These are phyloP conservation scores for Russula earlei DNA, from an alignment of 768 basidiomycete genomes.

Conservation along the genomic window DNA sequence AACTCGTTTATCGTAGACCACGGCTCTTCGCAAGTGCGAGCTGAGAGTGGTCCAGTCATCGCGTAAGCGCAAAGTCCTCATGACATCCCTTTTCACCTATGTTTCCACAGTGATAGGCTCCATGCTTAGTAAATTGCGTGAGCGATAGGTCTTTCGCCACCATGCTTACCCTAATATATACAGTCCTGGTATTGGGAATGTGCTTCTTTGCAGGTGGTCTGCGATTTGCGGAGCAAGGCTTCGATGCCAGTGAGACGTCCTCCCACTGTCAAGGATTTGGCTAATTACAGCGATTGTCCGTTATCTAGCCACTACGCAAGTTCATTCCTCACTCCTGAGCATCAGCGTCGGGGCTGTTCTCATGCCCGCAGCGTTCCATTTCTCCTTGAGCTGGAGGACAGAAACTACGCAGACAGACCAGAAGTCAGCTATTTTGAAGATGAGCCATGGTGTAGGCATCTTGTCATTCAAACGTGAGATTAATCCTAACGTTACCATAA, in stretches of 20 bases:
- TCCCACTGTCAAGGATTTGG: background rate
- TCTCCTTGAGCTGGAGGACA: conserved; percentile 36
- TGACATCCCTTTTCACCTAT: conserved; percentile 4
- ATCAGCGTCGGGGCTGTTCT: conserved; percentile 75
- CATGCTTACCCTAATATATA: conserved; percentile 4
- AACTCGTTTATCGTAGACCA: conserved; percentile 39
- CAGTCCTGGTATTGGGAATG: conserved; percentile 78
- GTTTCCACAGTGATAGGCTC: conserved; percentile 60
- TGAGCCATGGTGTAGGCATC: conserved; percentile 64
- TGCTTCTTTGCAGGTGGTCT: conserved; percentile 79
- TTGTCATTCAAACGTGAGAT: background rate
- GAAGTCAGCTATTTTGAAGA: conserved; percentile 44
- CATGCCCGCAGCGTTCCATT: conserved; percentile 68
- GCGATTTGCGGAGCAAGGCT: conserved; percentile 70
- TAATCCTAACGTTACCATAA: background rate
- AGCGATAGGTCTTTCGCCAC: conserved; percentile 20
- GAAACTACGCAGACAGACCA: conserved; percentile 25
- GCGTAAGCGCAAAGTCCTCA: conserved; percentile 34
- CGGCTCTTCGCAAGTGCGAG: conserved; percentile 76
- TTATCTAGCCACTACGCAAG: conserved; percentile 51
- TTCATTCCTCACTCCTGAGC: conserved; percentile 64
- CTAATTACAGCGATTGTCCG: background rate
- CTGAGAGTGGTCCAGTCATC: conserved; percentile 73
- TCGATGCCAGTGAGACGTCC: conserved; percentile 48
- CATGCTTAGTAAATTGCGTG: conserved; percentile 68